These are phyloP conservation scores for Kodamaea arcana DNA, from an alignment of 1,139 yeast species.

Conservation along the genomic window DNA sequence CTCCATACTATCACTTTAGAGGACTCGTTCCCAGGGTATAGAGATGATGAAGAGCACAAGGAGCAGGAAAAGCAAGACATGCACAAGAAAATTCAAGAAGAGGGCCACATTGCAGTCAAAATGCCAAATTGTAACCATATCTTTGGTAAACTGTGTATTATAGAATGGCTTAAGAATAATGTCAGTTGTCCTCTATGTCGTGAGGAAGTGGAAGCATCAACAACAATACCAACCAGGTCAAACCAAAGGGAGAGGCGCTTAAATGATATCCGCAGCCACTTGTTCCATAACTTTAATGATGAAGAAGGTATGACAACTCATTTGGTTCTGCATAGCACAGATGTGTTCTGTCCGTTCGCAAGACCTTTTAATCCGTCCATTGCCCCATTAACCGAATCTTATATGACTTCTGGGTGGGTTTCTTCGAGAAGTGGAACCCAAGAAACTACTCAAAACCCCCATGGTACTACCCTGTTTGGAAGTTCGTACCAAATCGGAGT, in stretches of 20 bases:
- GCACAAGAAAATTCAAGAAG: conserved; percentile 13
- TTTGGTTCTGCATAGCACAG: conserved; percentile 30
- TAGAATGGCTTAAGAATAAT: conserved; percentile 40
- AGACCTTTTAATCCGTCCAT: conserved; percentile 35
- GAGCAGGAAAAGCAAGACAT: conserved; percentile 10
- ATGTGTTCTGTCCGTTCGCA: conserved; percentile 32
- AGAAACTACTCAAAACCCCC: conserved; percentile 3
- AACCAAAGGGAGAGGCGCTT: conserved; percentile 18
- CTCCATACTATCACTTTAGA: conserved; percentile 21
- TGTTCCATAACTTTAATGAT: conserved; percentile 12
- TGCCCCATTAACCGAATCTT: conserved; percentile 43
- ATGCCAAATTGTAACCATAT: conserved; percentile 44
- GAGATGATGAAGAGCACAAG: conserved; percentile 12
- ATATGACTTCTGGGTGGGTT: conserved; percentile 38
- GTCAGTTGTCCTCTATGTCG: conserved; percentile 46
- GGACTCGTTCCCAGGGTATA: conserved; percentile 32
- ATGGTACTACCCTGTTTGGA: conserved; percentile 1
- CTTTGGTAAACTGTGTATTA: conserved; percentile 40
- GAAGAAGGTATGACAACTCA: conserved; percentile 21
- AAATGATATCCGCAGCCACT: conserved; percentile 9
- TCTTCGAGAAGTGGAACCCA: conserved; percentile 6
- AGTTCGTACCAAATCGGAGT: no score
- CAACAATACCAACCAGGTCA: conserved; percentile 5
- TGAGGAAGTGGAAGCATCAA: conserved; percentile 31
- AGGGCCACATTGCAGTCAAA: conserved; percentile 37